Percentiles rank a stretch among this genome's conserved stretches.
Evolutionary conservation across 345 rosid species (phyloP).

Genomic region (Viola odorata): DNA sequence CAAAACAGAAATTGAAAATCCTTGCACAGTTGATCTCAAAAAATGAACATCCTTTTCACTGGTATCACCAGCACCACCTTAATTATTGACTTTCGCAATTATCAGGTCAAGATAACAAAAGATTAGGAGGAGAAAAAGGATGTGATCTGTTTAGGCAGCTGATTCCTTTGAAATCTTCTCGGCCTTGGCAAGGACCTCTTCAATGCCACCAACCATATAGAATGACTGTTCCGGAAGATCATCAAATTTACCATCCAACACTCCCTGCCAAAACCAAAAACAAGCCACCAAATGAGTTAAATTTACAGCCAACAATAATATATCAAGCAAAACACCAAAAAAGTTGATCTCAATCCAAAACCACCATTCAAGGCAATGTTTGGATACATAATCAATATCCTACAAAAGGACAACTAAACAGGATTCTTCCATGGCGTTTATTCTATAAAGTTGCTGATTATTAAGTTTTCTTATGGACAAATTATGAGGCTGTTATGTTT

Average conservation of each 20-base stretch:
- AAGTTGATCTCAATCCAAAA: too few species aligned
- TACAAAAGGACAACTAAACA: too few species aligned
- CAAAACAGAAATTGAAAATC: conserved; percentile 6
- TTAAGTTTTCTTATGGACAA: too few species aligned
- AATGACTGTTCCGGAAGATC: conserved; percentile 79
- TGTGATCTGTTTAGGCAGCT: conserved; percentile 29
- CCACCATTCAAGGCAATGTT: too few species aligned
- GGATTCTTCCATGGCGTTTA: too few species aligned
- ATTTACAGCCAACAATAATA: neutral
- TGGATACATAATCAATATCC: too few species aligned
- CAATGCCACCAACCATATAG: conserved; percentile 86
- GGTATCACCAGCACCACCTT: conserved; percentile 14
- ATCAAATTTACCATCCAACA: conserved; percentile 79
- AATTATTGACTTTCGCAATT: conserved; percentile 17
- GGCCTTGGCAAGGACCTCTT: conserved; percentile 79
- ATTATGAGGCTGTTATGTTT: too few species aligned
- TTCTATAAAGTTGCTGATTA: too few species aligned
- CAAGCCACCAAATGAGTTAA: neutral
- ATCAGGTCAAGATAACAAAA: conserved; percentile 9
- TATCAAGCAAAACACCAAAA: too few species aligned
- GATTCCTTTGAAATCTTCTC: conserved; percentile 75
- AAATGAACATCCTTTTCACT: conserved; percentile 22
- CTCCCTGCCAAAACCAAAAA: conserved; percentile 41
- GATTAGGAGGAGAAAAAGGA: neutral
- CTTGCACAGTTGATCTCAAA: conserved; percentile 11